Evolutionary conservation across 2,329 filamentous ascomycete species (phyloP), one percentile per base, ranked within the genome.

Genomic region (Botrytis aclada): DNA sequence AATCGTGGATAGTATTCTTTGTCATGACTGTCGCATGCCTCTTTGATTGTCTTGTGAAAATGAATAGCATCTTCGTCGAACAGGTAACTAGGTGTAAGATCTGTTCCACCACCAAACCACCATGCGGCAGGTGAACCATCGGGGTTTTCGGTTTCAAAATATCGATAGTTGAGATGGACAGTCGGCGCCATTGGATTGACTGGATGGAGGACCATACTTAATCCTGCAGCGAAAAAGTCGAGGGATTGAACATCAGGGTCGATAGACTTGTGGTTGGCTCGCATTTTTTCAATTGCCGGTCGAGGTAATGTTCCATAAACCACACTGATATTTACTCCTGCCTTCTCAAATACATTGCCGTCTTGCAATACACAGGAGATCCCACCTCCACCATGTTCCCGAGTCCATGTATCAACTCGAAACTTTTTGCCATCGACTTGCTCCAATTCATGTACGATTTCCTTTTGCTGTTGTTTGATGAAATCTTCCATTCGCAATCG

Each of bases 101-200:
- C 96, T 70, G 93, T 95, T 72, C 96, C 96, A 69, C 96, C 96
- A 76, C 96, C 96, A 80, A 97, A 99, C 96, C 96, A 99, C 95
- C 96, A 99, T 12, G 94, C 92, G 76, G 95, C 94, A 70, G 87
- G 91, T 77, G 87, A 92, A 61, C 93, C 94, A 78, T 95, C 92
- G 14, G 92, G 88, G 79, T 95, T 92, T 74, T 93, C 92, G 1
- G 96, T 99, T 85, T 99, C 96, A 81, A 99, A 99, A 84, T 99
- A 99, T 73, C 96, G 90, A 86, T 98, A 98, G 86, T 99, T 99
- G 78, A 99, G 87, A 82, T 99, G 96, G 29, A 99, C 96, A 0
- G 96, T 99, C 0, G 96, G 96, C 12, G 95, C 95, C 92, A 97
- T 97, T 65, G 96, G 96, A 83, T 99, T 99, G 79, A 89, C 88